These are phyloP conservation scores for Schwanniomyces polymorphus DNA, from an alignment of 805 yeast species.

Conservation along the genomic window DNA sequence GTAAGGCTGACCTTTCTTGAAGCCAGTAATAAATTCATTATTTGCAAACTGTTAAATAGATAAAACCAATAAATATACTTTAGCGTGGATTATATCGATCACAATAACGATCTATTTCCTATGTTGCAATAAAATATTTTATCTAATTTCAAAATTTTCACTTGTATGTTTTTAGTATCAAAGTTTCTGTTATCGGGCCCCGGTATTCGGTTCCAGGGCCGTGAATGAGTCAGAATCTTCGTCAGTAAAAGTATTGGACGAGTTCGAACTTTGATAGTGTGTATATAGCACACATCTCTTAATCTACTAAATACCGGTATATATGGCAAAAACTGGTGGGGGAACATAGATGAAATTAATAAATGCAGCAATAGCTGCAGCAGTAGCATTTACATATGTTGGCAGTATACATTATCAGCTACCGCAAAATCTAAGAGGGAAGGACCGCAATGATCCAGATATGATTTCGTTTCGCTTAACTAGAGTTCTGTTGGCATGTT, in stretches of 20 bases:
- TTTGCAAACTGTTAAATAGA: background rate
- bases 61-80: background rate
- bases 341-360: background rate
- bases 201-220: slow-evolving; percentile 1
- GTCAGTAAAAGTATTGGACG: slow-evolving; percentile 1
- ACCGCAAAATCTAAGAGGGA: slow-evolving; percentile 19
- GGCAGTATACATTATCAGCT: slow-evolving; percentile 32
- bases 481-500: slow-evolving; percentile 34
- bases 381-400: slow-evolving; percentile 49
- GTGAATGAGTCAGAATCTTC: slow-evolving; percentile 2
- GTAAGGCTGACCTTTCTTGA: background rate
- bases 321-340: background rate
- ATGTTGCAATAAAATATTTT: background rate
- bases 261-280: background rate
- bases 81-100: background rate
- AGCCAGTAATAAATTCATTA: background rate
- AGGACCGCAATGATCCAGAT: slow-evolving; percentile 41
- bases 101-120: background rate
- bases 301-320: background rate
- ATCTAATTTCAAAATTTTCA: background rate
- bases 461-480: slow-evolving; percentile 43
- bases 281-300: background rate
- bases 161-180: background rate
- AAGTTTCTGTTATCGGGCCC: background rate
- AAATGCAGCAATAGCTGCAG: slow-evolving; percentile 16